Conservation (phyloP, 805 yeast species). For the Torulaspora quercuum region DNA sequence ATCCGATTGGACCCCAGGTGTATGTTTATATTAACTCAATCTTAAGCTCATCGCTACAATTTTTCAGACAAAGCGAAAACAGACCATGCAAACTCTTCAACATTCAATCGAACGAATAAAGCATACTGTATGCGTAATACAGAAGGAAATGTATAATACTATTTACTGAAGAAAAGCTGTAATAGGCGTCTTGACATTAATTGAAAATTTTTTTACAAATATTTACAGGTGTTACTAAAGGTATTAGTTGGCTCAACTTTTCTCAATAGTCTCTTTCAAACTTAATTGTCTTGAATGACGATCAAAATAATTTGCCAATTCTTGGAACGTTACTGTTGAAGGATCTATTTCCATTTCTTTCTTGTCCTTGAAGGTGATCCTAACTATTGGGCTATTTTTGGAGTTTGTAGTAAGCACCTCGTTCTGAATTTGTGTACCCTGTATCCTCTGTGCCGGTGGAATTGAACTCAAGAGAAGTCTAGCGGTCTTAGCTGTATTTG, state of each 20-base stretch:
- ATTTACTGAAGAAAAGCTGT: too few relatives aligned
- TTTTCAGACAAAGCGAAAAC: too few relatives aligned
- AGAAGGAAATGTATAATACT: too few relatives aligned
- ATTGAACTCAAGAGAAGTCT: constrained; percentile 74
- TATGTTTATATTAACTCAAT: not conserved
- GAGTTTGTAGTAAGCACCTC: constrained; percentile 52
- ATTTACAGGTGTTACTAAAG: not conserved
- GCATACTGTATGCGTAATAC: too few relatives aligned
- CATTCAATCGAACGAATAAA: not conserved
- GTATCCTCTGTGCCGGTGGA: constrained; percentile 67
- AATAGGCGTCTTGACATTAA: too few relatives aligned
- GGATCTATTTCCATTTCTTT: constrained; percentile 68
- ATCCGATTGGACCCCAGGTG: too few relatives aligned
- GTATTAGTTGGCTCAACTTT: constrained; percentile 22
- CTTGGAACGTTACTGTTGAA: constrained; percentile 48
- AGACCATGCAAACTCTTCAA: too few relatives aligned
- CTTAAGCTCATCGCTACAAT: constrained; percentile 22
- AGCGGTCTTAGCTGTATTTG: constrained; percentile 59
- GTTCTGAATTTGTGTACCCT: constrained; percentile 55
- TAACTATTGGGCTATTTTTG: constrained; percentile 53
- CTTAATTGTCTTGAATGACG: constrained; percentile 77
- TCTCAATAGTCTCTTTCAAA: constrained; percentile 65
- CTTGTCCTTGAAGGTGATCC: constrained; percentile 81
- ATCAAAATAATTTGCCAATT: constrained; percentile 65
- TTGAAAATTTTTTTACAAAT: too few relatives aligned